Percentiles rank a stretch among this genome's conserved stretches.
phyloP scores from a whole-genome alignment of 345 rosid species.

The Gossypium raimondii region DNA sequence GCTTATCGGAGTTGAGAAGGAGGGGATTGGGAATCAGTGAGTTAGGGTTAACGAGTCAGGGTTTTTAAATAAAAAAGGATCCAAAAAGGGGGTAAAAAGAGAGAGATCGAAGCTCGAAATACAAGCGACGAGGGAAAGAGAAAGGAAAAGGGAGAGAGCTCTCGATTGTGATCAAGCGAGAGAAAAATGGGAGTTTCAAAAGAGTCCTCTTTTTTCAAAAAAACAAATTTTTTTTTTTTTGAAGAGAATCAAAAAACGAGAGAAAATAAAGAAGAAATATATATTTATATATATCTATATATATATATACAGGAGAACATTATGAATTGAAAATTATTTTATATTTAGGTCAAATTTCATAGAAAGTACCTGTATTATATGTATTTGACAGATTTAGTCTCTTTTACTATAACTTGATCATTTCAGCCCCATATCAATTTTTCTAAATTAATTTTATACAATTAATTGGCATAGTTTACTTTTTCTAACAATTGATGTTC shows the following conservation, averaged over 20 bases:
- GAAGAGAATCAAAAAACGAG: not conserved
- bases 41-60: constrained; percentile 5
- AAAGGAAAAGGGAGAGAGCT: not conserved
- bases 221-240: not conserved
- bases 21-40: constrained; percentile 5
- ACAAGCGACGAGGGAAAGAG: not conserved
- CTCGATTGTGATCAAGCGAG: constrained; percentile 7
- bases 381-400: too few relatives aligned
- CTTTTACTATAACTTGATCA: too few relatives aligned
- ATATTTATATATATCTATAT: too few relatives aligned
- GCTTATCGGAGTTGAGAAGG: not conserved
- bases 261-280: not conserved
- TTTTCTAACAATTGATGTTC: too few relatives aligned
- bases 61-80: not conserved
- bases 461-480: too few relatives aligned
- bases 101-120: not conserved
- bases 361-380: too few relatives aligned
- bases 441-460: too few relatives aligned
- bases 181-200: not conserved
- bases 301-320: not conserved
- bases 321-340: not conserved
- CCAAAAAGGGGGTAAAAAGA: not conserved
- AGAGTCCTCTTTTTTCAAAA: not conserved
- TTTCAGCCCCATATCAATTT: too few relatives aligned
- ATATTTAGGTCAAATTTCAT: too few relatives aligned